Evolutionary conservation across 1,139 yeast species (phyloP).

Genomic region (Pichia terricola): DNA sequence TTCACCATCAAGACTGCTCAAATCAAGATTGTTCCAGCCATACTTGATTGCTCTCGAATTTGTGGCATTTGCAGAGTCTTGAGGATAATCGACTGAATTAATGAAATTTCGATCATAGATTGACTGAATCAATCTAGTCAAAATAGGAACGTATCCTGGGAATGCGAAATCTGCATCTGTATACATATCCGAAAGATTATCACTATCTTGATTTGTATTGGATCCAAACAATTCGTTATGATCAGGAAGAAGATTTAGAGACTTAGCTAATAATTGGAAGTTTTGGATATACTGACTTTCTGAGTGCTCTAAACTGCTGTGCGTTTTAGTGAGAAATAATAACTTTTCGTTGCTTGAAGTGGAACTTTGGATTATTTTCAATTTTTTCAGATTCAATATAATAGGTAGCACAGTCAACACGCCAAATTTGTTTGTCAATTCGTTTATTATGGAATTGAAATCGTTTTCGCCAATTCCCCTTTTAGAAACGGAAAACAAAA

Average conservation of each 20-base stretch:
- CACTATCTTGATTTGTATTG: background rate
- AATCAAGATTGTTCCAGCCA: constrained; percentile 26
- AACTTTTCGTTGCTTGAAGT: constrained; percentile 11
- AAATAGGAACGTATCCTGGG: constrained; percentile 45
- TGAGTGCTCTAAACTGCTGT: constrained; percentile 2
- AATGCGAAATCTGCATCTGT: constrained; percentile 40
- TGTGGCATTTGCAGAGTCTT: background rate
- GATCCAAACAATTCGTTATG: constrained; percentile 1
- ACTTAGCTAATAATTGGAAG: constrained; percentile 20
- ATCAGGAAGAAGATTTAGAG: constrained; percentile 24
- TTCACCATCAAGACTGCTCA: constrained; percentile 18
- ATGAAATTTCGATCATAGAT: constrained; percentile 31
- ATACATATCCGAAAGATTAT: constrained; percentile 1
- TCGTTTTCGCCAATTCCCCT: constrained; percentile 60
- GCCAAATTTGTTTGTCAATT: constrained; percentile 53
- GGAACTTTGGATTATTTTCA: constrained; percentile 15
- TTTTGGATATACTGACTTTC: constrained; percentile 24
- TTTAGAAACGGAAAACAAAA: constrained; percentile 48
- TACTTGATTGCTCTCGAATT: constrained; percentile 13
- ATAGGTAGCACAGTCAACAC: constrained; percentile 30
- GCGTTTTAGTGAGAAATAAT: constrained; percentile 15
- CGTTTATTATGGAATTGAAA: constrained; percentile 38
- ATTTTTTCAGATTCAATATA: constrained; percentile 28
- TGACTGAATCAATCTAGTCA: constrained; percentile 40
- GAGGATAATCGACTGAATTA: background rate